Evolutionary conservation across 768 basidiomycete species (phyloP), one percentile per base, ranked within the genome.

Genomic region (Kwoniella shandongensis): DNA sequence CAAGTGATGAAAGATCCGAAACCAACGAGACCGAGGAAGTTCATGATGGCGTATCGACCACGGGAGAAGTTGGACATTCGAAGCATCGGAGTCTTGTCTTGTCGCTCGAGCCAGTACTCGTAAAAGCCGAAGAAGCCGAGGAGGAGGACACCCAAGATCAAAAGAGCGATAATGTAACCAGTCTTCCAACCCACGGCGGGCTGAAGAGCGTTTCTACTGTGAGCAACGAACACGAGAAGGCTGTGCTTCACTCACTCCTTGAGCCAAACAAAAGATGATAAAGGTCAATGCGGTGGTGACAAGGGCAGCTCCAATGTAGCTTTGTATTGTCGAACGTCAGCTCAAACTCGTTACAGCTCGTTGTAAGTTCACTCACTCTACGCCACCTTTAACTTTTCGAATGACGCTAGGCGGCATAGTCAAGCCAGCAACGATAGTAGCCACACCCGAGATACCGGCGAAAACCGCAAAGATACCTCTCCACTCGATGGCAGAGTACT

Each of bases 401-500:
- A 42, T 17, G 6, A 8, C n/a, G 40, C 40, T 23, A 42, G 40
- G 40, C 8, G 40, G 40, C 40, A 42, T n/a, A 17, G 40, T 42
- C n/a, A 42, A 18, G n/a, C 8, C 40, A 18, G 40, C 40, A n/a
- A 18, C 40, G n/a, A 42, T 42, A 17, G 40, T 42, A 23, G 40
- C 40, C n/a, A 42, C 40, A 42, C 40, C 40, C n/a, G 40, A 42
- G 7, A 42, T 8, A 8, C 40, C 40, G 22, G 40, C 40, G n/a
- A 42, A 18, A 17, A 42, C 40, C 6, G 40, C 40, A 23, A 42
- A 42, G 40, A 42, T 42, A 23, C 40, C 40, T 42, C 40, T 42
- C 40, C 40, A 42, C n/a, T 42, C n/a, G 40, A 42, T 42, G 40
- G 40, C 40, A 17, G 40, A 42, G 40, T 42, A 42, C 40, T 42